phyloP scores from a whole-genome alignment of 2,329 filamentous ascomycete genomes.

The Dactylella cylindrospora region DNA sequence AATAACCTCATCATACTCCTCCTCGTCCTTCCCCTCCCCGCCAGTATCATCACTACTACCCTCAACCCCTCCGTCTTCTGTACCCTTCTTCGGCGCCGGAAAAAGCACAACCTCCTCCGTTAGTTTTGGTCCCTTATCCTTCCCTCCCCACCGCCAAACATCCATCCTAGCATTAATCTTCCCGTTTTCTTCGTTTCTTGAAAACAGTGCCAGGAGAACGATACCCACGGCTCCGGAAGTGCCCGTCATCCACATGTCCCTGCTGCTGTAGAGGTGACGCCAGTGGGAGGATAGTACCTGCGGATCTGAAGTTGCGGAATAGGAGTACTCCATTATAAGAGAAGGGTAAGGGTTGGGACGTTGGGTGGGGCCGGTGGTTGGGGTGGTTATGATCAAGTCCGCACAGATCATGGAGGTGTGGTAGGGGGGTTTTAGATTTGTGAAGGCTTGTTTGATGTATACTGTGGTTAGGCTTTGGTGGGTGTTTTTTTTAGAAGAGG shows the following conservation, averaged over 20 bases:
- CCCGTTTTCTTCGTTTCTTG: background rate
- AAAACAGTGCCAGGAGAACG: constrained; percentile 1
- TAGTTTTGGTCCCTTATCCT: background rate
- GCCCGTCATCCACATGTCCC: constrained; percentile 10
- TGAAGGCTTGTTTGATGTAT: background rate
- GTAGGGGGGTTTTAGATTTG: background rate
- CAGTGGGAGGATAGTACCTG: background rate
- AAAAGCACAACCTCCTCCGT: constrained; percentile 12
- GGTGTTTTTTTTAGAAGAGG: background rate
- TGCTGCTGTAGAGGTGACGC: constrained; percentile 7
- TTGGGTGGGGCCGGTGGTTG: background rate
- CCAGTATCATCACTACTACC: no score
- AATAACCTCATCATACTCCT: no score
- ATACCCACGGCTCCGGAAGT: background rate
- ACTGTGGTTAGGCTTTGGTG: background rate
- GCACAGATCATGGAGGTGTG: background rate
- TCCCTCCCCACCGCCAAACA: constrained; percentile 5
- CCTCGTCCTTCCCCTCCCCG: no score
- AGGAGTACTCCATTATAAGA: background rate
- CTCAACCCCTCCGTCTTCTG: no score
- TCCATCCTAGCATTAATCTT: constrained; percentile 3
- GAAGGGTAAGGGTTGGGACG: background rate
- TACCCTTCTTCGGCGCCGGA: background rate
- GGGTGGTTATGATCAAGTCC: background rate
- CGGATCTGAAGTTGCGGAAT: background rate